These are phyloP conservation scores for Physaria fendleri DNA, from an alignment of 345 rosid species.

Conservation along the genomic window DNA sequence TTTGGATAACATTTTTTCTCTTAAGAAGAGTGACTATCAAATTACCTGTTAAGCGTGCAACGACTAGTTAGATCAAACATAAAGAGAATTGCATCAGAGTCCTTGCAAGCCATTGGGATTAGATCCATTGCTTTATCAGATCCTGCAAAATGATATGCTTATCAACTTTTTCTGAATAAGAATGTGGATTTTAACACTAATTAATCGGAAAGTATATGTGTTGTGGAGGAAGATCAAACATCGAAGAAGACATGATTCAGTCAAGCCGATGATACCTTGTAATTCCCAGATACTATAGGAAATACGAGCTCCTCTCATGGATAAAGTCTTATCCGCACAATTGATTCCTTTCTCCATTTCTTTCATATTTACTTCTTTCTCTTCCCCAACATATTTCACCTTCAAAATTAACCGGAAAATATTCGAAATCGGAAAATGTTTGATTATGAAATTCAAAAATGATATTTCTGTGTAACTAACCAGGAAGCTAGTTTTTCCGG, in stretches of 20 bases:
- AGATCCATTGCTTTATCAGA: slow-evolving; percentile 40
- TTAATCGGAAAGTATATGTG: no score
- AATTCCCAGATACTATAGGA: slow-evolving; percentile 83
- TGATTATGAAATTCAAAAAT: not conserved
- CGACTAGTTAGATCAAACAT: slow-evolving; percentile 95
- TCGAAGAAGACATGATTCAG: no score
- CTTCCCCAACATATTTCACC: slow-evolving; percentile 77
- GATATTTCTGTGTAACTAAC: slow-evolving; percentile 26
- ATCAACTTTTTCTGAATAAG: no score
- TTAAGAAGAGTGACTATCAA: no score
- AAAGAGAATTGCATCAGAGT: slow-evolving; percentile 75
- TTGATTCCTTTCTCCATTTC: slow-evolving; percentile 44
- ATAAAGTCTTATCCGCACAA: slow-evolving; percentile 61
- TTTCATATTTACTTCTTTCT: slow-evolving; percentile 32
- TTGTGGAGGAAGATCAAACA: no score
- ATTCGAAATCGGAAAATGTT: not conserved
- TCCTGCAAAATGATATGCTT: no score
- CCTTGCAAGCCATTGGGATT: slow-evolving; percentile 71
- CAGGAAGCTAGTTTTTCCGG: slow-evolving; percentile 79
- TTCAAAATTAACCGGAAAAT: slow-evolving; percentile 13
- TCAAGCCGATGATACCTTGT: no score
- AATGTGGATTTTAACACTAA: no score
- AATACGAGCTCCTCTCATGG: slow-evolving; percentile 65
- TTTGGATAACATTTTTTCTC: no score
- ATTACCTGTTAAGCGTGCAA: slow-evolving; percentile 58